phyloP scores from a whole-genome alignment of 2,329 filamentous ascomycete genomes.

The Paramyrothecium sp. region DNA sequence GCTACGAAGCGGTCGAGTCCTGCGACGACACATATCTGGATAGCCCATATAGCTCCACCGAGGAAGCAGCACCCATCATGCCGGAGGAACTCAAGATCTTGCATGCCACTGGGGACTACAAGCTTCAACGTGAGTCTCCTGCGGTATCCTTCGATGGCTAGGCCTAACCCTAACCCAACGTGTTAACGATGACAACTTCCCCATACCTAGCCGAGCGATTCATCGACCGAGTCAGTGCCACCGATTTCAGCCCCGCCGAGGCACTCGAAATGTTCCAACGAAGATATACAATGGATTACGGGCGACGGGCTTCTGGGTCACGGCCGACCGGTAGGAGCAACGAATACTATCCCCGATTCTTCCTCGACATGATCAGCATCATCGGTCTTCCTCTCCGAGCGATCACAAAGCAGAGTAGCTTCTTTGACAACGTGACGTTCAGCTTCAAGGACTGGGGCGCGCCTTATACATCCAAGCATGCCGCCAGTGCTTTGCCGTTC shows the following conservation, averaged over 20 bases:
- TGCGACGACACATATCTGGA: neutral
- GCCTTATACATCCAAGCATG: slow-evolving; percentile 2
- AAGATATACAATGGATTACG: slow-evolving; percentile 2
- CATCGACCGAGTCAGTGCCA: neutral
- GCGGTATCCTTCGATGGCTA: neutral
- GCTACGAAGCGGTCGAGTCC: neutral
- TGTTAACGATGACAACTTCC: too few species aligned
- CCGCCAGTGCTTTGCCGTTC: neutral
- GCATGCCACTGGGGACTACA: neutral
- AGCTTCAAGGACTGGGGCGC: neutral
- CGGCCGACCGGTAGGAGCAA: neutral
- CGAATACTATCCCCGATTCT: neutral
- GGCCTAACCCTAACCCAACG: neutral
- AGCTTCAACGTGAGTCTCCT: neutral
- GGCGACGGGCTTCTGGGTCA: neutral
- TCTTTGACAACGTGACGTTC: slow-evolving; percentile 1
- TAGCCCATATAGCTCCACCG: too few species aligned
- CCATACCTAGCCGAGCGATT: neutral
- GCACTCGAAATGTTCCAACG: neutral
- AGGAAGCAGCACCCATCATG: neutral
- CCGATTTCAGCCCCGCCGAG: neutral
- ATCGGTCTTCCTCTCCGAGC: neutral
- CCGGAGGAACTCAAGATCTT: neutral
- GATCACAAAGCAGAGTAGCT: neutral
- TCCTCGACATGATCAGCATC: neutral